Percentiles rank a stretch among this genome's conserved stretches.
Conservation (phyloP, 331 rosid genomes). For the Erythrophleum ivorense region DNA sequence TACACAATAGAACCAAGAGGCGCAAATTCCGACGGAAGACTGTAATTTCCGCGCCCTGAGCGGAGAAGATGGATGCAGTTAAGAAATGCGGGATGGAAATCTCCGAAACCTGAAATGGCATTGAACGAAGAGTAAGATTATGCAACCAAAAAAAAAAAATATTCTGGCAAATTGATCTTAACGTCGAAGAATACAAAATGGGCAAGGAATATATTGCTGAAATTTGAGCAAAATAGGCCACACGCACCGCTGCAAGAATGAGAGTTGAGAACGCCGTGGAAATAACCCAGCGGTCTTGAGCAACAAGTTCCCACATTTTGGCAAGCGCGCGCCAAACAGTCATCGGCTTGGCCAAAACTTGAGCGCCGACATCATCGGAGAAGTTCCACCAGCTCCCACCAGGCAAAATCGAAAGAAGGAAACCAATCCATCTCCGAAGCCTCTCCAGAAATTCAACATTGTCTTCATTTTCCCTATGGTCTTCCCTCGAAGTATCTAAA, state of each 20-base stretch:
- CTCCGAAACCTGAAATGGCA: slow-evolving; percentile 76
- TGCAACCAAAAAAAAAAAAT: slow-evolving; percentile 1
- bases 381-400: slow-evolving; percentile 92
- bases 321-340: slow-evolving; percentile 74
- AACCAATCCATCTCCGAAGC: slow-evolving; percentile 45
- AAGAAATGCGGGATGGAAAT: slow-evolving; percentile 85
- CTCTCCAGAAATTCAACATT: slow-evolving; percentile 42
- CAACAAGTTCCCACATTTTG: slow-evolving; percentile 87
- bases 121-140: background rate
- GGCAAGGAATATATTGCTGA: background rate
- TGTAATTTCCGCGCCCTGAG: slow-evolving; percentile 72
- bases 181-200: background rate
- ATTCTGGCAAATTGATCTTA: slow-evolving; percentile 16
- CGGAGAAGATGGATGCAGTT: slow-evolving; percentile 88
- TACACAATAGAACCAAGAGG: slow-evolving; percentile 70
- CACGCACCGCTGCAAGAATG: slow-evolving; percentile 75
- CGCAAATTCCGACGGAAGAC: slow-evolving; percentile 81
- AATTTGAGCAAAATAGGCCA: background rate
- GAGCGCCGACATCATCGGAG: slow-evolving; percentile 55
- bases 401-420: slow-evolving; percentile 61
- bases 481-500: slow-evolving; percentile 42
- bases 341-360: slow-evolving; percentile 64
- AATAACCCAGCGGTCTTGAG: slow-evolving; percentile 85
- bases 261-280: slow-evolving; percentile 81
- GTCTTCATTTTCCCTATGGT: slow-evolving; percentile 13